A percentile compares a stretch with the other conserved stretches of the same genome.
Evolutionary conservation across 2,329 filamentous ascomycete species (phyloP).

Genomic region (Epichloe hybrida): DNA sequence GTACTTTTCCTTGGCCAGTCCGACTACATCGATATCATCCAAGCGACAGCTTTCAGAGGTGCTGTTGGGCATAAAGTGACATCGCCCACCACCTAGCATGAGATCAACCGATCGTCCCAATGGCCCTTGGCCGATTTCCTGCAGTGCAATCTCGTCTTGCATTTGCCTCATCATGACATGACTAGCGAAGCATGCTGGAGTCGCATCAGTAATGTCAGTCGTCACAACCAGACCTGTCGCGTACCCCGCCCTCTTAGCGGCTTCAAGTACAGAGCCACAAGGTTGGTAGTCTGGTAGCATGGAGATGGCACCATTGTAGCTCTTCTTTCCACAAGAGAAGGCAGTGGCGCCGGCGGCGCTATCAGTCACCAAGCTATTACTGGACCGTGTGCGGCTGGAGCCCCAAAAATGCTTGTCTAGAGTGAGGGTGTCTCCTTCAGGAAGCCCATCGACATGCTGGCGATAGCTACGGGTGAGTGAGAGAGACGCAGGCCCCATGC

Average conservation of each 20-base stretch:
- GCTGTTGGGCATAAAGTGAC: slow-evolving; percentile 79
- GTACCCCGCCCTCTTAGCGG: slow-evolving; percentile 83
- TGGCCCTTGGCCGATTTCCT: slow-evolving; percentile 79
- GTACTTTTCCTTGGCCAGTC: slow-evolving; percentile 56
- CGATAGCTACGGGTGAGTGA: slow-evolving; percentile 76
- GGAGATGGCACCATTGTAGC: slow-evolving; percentile 92
- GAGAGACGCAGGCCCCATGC: slow-evolving; percentile 90
- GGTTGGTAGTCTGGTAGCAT: slow-evolving; percentile 73
- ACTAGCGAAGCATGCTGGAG: slow-evolving; percentile 85
- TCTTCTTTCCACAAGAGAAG: slow-evolving; percentile 86
- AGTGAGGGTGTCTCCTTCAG: slow-evolving; percentile 59
- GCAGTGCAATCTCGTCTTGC: slow-evolving; percentile 82
- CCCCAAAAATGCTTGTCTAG: slow-evolving; percentile 87
- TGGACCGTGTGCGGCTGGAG: slow-evolving; percentile 73
- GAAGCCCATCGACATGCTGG: slow-evolving; percentile 62
- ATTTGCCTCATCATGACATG: slow-evolving; percentile 70
- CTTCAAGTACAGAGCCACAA: slow-evolving; percentile 86
- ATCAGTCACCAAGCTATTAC: slow-evolving; percentile 78
- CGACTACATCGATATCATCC: slow-evolving; percentile 64
- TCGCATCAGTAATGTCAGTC: slow-evolving; percentile 88
- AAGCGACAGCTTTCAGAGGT: slow-evolving; percentile 68
- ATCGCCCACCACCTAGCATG: slow-evolving; percentile 84
- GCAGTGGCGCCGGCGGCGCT: slow-evolving; percentile 95
- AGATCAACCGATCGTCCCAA: slow-evolving; percentile 81
- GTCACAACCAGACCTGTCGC: slow-evolving; percentile 90